phyloP scores from a whole-genome alignment of 2,329 filamentous ascomycete genomes.

The Harringtonia aguacate region DNA sequence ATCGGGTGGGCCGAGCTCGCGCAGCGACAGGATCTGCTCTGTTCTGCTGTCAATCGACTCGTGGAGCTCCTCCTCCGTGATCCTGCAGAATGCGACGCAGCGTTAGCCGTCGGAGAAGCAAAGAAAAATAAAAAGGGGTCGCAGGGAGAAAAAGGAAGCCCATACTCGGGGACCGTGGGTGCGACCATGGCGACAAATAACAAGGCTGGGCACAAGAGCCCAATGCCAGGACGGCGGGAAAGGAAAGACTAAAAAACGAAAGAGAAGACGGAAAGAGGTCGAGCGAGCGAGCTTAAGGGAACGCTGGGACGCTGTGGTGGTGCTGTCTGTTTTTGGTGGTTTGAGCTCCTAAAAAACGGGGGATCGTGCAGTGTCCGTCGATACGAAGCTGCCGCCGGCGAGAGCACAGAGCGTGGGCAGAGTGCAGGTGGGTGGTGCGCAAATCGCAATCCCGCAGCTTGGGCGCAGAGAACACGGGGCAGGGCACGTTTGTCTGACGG shows the following conservation, averaged over 20 bases:
- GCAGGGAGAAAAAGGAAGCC: slow-evolving; percentile 10
- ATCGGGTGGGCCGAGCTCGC: slow-evolving; percentile 92
- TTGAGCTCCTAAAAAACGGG: no score
- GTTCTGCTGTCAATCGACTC: slow-evolving; percentile 89
- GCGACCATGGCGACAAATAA: slow-evolving; percentile 47
- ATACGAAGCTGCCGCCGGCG: no score
- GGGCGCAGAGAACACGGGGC: not conserved
- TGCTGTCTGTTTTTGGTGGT: no score
- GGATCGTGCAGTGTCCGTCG: no score
- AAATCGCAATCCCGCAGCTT: no score
- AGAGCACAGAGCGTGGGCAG: no score
- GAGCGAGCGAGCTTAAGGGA: no score
- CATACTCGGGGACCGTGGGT: slow-evolving; percentile 68
- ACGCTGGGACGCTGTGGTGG: no score
- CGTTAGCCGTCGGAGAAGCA: slow-evolving; percentile 1
- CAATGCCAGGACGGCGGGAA: not conserved
- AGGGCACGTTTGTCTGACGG: not conserved
- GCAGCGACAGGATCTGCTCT: slow-evolving; percentile 72
- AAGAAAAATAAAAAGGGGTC: not conserved
- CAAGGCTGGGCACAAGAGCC: not conserved
- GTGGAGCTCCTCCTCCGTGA: slow-evolving; percentile 87
- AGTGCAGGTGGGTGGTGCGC: no score
- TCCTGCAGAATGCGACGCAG: slow-evolving; percentile 36
- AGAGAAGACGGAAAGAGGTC: no score
- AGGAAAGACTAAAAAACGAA: not conserved